Conservation (phyloP, 345 rosid genomes). For the Odontarrhena argentea region DNA sequence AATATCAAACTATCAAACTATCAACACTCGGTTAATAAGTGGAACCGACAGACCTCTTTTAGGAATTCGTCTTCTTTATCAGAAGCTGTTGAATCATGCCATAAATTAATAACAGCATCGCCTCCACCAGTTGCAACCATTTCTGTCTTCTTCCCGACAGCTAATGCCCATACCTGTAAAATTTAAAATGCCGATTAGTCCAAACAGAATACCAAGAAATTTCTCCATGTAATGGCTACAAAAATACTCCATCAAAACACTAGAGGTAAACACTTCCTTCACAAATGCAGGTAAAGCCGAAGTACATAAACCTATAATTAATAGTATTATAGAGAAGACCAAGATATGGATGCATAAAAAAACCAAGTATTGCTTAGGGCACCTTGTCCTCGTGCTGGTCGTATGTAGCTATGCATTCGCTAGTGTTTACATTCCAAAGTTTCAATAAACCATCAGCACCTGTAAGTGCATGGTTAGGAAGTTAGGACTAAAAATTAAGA, state of each 20-base stretch:
- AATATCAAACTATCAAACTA: constrained; percentile 3
- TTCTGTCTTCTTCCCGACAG: constrained; percentile 90
- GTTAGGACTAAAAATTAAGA: constrained; percentile 18
- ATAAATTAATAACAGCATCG: constrained; percentile 80
- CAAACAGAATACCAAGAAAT: constrained; percentile 8
- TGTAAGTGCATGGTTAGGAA: constrained; percentile 40
- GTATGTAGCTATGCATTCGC: constrained; percentile 89
- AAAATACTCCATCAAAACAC: constrained; percentile 20
- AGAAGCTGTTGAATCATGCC: constrained; percentile 85
- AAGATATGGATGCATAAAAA: constrained; percentile 13
- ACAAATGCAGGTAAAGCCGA: neutral
- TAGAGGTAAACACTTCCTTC: constrained; percentile 7
- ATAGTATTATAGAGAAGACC: constrained; percentile 14
- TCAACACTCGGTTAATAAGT: neutral
- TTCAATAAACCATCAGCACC: constrained; percentile 97
- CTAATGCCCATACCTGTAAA: constrained; percentile 90
- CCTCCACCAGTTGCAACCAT: constrained; percentile 91
- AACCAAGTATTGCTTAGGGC: constrained; percentile 19
- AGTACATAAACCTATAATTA: constrained; percentile 1
- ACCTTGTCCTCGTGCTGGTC: constrained; percentile 98
- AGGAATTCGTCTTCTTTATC: constrained; percentile 89
- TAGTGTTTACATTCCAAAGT: constrained; percentile 82
- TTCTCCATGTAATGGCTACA: neutral
- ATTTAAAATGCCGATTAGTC: constrained; percentile 32
- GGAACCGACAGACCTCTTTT: constrained; percentile 65